Percentiles rank a stretch among this genome's conserved stretches.
Evolutionary conservation across 768 basidiomycete genomes (phyloP).

Genomic region (Nevesoporus exiguus): DNA sequence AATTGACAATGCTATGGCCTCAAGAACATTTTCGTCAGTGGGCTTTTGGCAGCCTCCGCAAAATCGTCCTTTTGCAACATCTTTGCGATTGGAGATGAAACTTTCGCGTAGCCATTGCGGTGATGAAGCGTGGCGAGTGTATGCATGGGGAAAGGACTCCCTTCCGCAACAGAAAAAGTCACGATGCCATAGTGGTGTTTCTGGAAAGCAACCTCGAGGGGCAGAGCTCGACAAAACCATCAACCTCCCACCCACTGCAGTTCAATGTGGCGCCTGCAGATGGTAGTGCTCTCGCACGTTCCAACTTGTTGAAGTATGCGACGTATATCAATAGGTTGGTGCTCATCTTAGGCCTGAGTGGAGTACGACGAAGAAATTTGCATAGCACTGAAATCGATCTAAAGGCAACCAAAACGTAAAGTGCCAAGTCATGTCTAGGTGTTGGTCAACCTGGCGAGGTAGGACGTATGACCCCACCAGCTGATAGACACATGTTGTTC

Average conservation of each 20-base stretch:
- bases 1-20: neutral
- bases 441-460: neutral
- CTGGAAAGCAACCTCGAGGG: neutral
- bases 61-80: neutral
- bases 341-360: neutral
- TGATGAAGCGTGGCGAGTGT: neutral
- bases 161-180: neutral
- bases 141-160: neutral
- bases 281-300: neutral
- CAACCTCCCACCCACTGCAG: neutral
- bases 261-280: neutral
- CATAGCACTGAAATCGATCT: neutral
- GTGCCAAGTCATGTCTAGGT: neutral
- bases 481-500: neutral
- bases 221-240: neutral
- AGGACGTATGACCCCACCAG: neutral
- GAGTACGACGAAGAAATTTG: neutral
- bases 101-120: neutral
- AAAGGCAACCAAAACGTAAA: neutral
- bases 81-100: neutral
- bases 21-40: neutral
- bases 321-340: conserved; percentile 5
- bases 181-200: neutral
- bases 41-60: neutral
- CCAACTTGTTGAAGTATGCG: neutral